phyloP scores from a whole-genome alignment of 2,329 filamentous ascomycete species.

The Alternaria metachromatica region DNA sequence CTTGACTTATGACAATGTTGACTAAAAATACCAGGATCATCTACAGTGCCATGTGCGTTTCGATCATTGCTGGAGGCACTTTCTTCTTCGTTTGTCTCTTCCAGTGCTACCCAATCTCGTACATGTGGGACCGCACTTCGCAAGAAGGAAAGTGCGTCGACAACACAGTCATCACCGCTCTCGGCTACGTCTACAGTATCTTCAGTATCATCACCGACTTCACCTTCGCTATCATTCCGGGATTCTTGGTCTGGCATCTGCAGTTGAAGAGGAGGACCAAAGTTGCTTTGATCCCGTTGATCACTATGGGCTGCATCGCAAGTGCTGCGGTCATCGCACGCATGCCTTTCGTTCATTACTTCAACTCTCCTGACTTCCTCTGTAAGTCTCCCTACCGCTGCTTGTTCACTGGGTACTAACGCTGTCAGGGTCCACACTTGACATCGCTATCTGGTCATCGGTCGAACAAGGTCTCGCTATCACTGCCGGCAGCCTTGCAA shows the following conservation, averaged over 20 bases:
- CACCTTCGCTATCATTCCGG: conserved; percentile 58
- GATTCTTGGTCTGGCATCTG: conserved; percentile 59
- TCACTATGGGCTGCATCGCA: conserved; percentile 59
- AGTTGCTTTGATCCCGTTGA: conserved; percentile 54
- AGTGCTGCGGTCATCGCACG: conserved; percentile 45
- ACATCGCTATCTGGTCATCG: conserved; percentile 47
- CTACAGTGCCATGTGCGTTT: conserved; percentile 46
- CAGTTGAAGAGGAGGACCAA: conserved; percentile 60
- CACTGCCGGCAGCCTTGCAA: conserved; percentile 45
- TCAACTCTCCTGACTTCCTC: conserved; percentile 42
- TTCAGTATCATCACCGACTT: conserved; percentile 58
- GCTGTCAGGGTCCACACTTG: conserved; percentile 36
- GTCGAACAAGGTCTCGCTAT: conserved; percentile 49
- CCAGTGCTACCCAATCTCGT: conserved; percentile 58
- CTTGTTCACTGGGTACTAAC: neutral
- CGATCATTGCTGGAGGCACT: conserved; percentile 44
- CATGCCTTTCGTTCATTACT: conserved; percentile 36
- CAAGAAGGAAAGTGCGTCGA: conserved; percentile 52
- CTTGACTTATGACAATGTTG: too few relatives aligned
- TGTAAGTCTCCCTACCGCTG: conserved; percentile 22
- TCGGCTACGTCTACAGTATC: conserved; percentile 56
- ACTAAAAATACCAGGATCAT: conserved; percentile 36
- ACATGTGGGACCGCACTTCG: conserved; percentile 56
- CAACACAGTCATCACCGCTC: conserved; percentile 47
- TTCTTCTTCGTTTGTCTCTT: conserved; percentile 58